Evolutionary conservation across 139 green algal species (phyloP).

Genomic region (Volvox reticuliferus): DNA sequence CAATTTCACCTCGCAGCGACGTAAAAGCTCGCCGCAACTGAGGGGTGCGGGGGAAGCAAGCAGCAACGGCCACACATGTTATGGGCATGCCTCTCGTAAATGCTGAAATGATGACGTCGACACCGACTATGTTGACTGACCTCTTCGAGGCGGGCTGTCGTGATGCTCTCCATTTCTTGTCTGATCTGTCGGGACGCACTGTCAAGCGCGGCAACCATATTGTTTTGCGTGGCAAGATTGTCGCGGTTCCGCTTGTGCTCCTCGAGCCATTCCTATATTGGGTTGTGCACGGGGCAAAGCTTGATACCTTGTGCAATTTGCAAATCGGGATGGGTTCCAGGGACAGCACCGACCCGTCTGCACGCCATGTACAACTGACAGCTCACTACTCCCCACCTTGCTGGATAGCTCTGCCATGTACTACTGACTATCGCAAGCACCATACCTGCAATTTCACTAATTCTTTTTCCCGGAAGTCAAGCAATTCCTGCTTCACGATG

Average conservation of each 20-base stretch:
- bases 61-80: background rate
- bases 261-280: constrained; percentile 23
- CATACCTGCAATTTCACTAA: constrained; percentile 26
- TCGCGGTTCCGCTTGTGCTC: background rate
- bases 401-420: too few relatives aligned
- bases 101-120: too few relatives aligned
- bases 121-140: background rate
- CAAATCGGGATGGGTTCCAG: too few relatives aligned
- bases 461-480: background rate
- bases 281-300: too few relatives aligned
- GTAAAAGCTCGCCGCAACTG: constrained; percentile 31
- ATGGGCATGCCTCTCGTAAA: background rate
- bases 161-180: constrained; percentile 7
- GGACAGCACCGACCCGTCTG: too few relatives aligned
- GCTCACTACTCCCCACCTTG: too few relatives aligned
- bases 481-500: background rate
- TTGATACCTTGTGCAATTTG: too few relatives aligned
- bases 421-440: background rate
- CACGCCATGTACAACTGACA: too few relatives aligned
- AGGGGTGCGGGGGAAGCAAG: background rate
- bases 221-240: background rate
- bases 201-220: background rate
- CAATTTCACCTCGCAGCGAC: background rate
- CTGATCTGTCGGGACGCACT: background rate
- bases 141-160: background rate